phyloP scores from a whole-genome alignment of 2,329 filamentous ascomycete genomes.

The Colletotrichum sp. region DNA sequence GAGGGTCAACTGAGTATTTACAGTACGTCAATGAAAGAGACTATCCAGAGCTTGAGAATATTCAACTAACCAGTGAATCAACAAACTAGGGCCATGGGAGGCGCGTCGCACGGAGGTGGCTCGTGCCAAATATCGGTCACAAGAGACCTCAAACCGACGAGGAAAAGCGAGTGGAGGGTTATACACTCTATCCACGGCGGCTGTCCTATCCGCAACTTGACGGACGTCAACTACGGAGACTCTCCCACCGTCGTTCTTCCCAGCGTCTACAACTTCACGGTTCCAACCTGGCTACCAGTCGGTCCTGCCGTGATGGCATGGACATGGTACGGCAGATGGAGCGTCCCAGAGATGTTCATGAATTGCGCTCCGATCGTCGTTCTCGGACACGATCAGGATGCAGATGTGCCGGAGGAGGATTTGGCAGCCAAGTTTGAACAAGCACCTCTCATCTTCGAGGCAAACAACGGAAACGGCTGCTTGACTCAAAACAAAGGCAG shows the following conservation, averaged over 20 bases:
- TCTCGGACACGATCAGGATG: background rate
- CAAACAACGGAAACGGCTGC: background rate
- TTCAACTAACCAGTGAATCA: background rate
- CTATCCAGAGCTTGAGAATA: rapidly evolving
- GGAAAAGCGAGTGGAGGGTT: background rate
- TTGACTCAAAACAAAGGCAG: background rate
- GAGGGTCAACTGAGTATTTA: background rate
- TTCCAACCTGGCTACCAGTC: background rate
- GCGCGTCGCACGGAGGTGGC: background rate
- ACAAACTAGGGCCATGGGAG: background rate
- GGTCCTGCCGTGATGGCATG: background rate
- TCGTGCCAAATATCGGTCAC: background rate
- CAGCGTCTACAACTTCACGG: background rate
- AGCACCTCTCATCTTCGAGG: background rate
- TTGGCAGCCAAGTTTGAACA: background rate
- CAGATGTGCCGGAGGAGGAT: background rate
- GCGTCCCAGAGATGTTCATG: background rate
- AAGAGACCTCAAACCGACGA: background rate
- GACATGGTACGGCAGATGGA: background rate
- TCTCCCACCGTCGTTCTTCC: background rate
- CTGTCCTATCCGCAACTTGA: background rate
- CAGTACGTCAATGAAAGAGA: background rate
- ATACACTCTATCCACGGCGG: background rate
- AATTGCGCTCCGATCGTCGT: background rate
- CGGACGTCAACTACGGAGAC: background rate